Conservation (phyloP, 352 stramenopile genomes). For the Pythium utonaiense region DNA sequence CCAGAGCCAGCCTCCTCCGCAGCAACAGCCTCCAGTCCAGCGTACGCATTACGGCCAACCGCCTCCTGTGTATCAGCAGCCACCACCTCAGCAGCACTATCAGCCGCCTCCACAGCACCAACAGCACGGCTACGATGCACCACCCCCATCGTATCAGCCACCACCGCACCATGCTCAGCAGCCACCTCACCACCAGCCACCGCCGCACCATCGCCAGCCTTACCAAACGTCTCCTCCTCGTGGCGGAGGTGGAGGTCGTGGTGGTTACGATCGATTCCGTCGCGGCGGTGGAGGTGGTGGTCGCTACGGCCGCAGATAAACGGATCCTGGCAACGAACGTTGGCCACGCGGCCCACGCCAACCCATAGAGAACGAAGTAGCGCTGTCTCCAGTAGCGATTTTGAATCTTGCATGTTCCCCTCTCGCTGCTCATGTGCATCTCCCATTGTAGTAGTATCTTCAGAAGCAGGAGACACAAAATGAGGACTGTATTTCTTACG, state of each 20-base stretch:
- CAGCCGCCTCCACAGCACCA: constrained; percentile 1
- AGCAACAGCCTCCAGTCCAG: constrained; percentile 9
- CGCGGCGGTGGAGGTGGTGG: constrained; percentile 25
- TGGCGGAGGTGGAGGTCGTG: constrained; percentile 12
- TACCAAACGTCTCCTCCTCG: constrained; percentile 18
- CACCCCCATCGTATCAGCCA: constrained; percentile 11
- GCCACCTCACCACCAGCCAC: constrained; percentile 15
- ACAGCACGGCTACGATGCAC: not conserved
- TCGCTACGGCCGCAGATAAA: constrained; percentile 23
- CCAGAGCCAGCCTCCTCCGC: constrained; percentile 2
- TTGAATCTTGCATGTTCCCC: not conserved
- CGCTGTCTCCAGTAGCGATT: constrained; percentile 2
- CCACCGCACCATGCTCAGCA: constrained; percentile 14
- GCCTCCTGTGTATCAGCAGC: constrained; percentile 13
- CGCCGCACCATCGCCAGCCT: constrained; percentile 19
- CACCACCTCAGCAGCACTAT: not conserved
- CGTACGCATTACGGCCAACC: constrained; percentile 12
- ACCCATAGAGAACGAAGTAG: constrained; percentile 15
- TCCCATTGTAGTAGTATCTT: too few relatives aligned
- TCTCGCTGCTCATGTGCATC: not conserved
- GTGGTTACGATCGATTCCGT: constrained; percentile 24
- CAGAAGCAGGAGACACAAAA: not conserved
- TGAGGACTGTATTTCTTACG: not conserved
- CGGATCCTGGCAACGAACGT: not conserved
- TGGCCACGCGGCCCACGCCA: not conserved